A percentile compares a stretch with the other conserved stretches of the same genome.
These are phyloP conservation scores for Nitzschia palea DNA, from an alignment of 108 stramenopile genomes.

Conservation along the genomic window DNA sequence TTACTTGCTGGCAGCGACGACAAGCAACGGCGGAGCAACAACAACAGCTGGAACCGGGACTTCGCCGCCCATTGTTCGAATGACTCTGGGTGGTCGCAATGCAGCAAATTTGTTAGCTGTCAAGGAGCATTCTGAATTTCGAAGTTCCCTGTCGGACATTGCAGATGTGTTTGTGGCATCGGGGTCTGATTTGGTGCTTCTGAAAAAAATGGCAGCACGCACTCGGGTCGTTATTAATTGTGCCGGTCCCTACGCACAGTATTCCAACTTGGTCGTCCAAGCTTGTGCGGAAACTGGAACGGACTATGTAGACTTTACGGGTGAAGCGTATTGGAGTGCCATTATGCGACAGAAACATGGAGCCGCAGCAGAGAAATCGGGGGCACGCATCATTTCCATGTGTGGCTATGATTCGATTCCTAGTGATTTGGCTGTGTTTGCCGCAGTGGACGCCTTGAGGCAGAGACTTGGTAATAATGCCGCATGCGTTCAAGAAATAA, in stretches of 20 bases:
- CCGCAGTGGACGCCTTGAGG: conserved; percentile 41
- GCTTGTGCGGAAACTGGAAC: conserved; percentile 80
- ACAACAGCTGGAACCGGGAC: no score
- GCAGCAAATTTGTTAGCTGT: conserved; percentile 34
- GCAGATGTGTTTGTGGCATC: conserved; percentile 39
- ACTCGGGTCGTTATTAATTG: conserved; percentile 70
- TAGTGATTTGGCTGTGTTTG: conserved; percentile 49
- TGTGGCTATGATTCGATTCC: conserved; percentile 91
- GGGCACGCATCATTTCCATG: conserved; percentile 71
- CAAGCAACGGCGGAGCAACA: not conserved
- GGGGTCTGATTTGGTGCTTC: conserved; percentile 12
- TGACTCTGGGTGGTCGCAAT: conserved; percentile 48
- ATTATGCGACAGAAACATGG: conserved; percentile 68
- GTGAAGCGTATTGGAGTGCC: conserved; percentile 85
- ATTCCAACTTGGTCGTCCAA: conserved; percentile 71
- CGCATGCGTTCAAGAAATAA: conserved; percentile 18
- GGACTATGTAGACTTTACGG: conserved; percentile 92
- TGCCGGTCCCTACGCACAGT: conserved; percentile 88
- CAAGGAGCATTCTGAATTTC: conserved; percentile 8
- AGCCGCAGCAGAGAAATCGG: conserved; percentile 48
- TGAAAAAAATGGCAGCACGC: conserved; percentile 51
- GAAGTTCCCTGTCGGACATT: not conserved
- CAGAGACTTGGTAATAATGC: not conserved
- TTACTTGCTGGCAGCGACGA: conserved; percentile 31
- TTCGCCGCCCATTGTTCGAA: conserved; percentile 2